These are phyloP conservation scores for Podila epigama DNA, from an alignment of 192 early-diverging fungal species.

Conservation along the genomic window DNA sequence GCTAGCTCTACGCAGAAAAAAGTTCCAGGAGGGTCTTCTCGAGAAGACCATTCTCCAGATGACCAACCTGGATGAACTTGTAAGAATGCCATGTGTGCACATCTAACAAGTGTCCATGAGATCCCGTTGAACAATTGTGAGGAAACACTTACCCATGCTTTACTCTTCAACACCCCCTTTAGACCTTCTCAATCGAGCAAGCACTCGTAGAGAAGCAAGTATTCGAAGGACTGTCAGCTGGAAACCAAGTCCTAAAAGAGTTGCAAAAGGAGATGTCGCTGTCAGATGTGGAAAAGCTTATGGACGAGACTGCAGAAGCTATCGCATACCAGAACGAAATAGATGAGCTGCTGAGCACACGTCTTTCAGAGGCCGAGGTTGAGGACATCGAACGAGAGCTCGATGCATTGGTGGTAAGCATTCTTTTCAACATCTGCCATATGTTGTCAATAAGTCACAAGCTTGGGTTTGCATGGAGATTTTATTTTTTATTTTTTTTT, in stretches of 20 bases:
- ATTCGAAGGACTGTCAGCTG: conserved; percentile 81
- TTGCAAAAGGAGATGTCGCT: conserved; percentile 88
- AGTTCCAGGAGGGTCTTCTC: conserved; percentile 92
- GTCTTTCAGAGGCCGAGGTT: conserved; percentile 84
- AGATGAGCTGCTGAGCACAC: conserved; percentile 76
- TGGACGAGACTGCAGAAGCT: conserved; percentile 96
- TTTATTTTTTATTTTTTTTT: background rate
- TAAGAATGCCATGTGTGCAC: conserved; percentile 22
- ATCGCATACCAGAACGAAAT: conserved; percentile 97
- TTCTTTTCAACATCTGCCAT: background rate
- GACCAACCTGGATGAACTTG: conserved; percentile 88
- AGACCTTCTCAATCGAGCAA: conserved; percentile 89
- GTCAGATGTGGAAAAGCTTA: conserved; percentile 90
- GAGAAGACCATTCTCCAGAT: conserved; percentile 88
- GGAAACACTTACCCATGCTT: background rate
- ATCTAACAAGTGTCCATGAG: too few relatives aligned
- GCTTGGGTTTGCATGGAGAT: too few relatives aligned
- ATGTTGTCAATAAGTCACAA: too few relatives aligned
- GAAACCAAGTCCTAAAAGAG: conserved; percentile 86
- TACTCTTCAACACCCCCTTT: background rate
- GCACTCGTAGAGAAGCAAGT: conserved; percentile 92
- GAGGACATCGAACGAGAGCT: conserved; percentile 86
- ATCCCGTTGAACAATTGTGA: background rate
- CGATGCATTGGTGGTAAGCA: conserved; percentile 54
- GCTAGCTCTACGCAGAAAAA: conserved; percentile 93